Evolutionary conservation across 345 rosid genomes (phyloP), one percentile per base, ranked within the genome.

Genomic region (Eucalyptus sp.): DNA sequence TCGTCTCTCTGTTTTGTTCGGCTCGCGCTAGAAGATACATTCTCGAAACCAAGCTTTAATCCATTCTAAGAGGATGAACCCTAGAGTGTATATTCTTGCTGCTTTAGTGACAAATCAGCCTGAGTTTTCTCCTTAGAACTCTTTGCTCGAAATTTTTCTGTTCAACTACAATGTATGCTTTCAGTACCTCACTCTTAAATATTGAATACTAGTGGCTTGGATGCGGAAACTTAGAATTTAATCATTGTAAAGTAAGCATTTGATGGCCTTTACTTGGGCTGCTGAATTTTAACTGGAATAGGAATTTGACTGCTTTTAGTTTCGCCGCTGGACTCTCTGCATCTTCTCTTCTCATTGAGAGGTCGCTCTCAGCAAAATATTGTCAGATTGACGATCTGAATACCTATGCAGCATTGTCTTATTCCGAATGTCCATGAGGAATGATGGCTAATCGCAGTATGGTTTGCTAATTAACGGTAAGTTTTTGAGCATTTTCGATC

Each of bases 1-100:
- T 94, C 15, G 88, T 97, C 7, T 91, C 95, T 68, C 92, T 96
- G 79, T 95, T 93, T 86, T 96, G 97, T 89, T 96, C 96, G 7
- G 85, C 93, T 60, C 92, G 94, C 86, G 96, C 96, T 25, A 92
- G 98, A 91, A 92, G 91, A 89, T 96, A 93, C 91, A 91, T 96
- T 80, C 94, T 97, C n/a, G 95, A 91, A 56, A 91, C 92, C 51
- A 95, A 95, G 91, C 90, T 89, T 86, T 95, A 90, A 91, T 88
- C 58, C 64, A 66, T 27, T 68, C 71, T 68, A 27, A 24, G 87
- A 49, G 54, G 58, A 79, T 68, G 83, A 87, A 89, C 41, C 43
- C 51, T 84, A 5, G 33, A 15, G 43, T 71, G 92, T 86, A 86
- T 22, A 89, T 90, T 89, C 48, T 62, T 37, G 48, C 60, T 22